Evolutionary conservation across 352 stramenopile genomes (phyloP).

Genomic region (Phytophthora ohioensis): DNA sequence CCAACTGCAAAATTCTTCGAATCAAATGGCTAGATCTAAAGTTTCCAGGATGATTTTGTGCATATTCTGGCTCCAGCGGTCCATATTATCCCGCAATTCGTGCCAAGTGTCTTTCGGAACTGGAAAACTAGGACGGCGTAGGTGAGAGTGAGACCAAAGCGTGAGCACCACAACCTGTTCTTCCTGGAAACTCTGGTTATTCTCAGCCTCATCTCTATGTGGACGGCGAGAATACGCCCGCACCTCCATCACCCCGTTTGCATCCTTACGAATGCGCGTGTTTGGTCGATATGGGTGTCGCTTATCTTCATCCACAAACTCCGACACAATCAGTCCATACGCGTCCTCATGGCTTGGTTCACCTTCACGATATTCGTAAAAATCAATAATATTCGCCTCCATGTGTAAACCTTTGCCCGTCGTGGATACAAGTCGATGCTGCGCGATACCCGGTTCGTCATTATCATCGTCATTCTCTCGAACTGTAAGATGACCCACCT

Average conservation of each 20-base stretch:
- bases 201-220: too few relatives aligned
- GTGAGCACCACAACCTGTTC: conserved; percentile 48
- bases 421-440: conserved; percentile 41
- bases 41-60: conserved; percentile 45
- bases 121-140: conserved; percentile 36
- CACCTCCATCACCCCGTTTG: conserved; percentile 35
- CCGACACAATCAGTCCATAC: conserved; percentile 37
- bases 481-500: conserved; percentile 49
- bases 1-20: too few relatives aligned
- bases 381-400: conserved; percentile 46
- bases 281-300: conserved; percentile 44
- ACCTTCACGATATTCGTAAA: conserved; percentile 31
- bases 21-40: conserved; percentile 12
- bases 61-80: conserved; percentile 49
- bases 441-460: conserved; percentile 28
- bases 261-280: conserved; percentile 44
- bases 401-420: conserved; percentile 27
- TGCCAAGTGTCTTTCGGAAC: conserved; percentile 30
- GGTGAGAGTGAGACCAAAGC: conserved; percentile 41
- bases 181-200: background rate
- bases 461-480: conserved; percentile 47
- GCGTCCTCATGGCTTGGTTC: background rate
- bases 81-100: conserved; percentile 47
- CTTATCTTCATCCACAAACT: conserved; percentile 53
- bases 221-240: background rate